Base-by-base conservation (phyloP, 2,329 filamentous ascomycete species). In the Beauveria caledonica region DNA sequence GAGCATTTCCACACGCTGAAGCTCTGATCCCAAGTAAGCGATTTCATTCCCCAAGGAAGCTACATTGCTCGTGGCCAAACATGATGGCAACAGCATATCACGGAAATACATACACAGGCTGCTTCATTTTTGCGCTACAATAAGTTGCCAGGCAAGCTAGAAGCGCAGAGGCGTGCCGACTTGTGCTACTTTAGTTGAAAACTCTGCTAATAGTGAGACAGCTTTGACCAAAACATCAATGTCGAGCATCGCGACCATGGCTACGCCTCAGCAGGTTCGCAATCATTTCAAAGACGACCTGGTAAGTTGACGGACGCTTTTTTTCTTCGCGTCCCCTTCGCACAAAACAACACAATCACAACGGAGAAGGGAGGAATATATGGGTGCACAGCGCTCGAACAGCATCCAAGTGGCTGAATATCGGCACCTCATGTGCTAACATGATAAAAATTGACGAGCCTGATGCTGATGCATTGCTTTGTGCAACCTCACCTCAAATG, bases 231-330 rank as follows among this genome's bases (percentile, higher is more conserved):
- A 17, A 19, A 53, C 15, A 15, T 50, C 54, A 21, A 55, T 64
- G 57, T 60, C 62, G 55, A 68, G 67, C 64, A 70, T 66, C 55
- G 64, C 66, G 62, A 68, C 56, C 46, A 71, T 71, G 69, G 70
- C 69, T 50, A 66, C 67, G 44, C 63, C 68, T 61, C 66, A 68
- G 60, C 69, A 71, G 56, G 60, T 69, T 56, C 58, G 66, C 54
- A 62, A 65, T 53, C 66, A 67, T 59, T 71, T 67, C 65, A 73
- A 72, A 64, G 68, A 72, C 42, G 70, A 68, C 62, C 54, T 65
- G 60, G 71, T 73, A 68, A 68, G 71, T 68, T 55, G 19, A 23
- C n/a, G 33, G n/a, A 42, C 48, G 29, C 56, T 56, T 57, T 58
- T 63, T 49, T 54, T 25, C 63, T 36, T 53, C 56, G 49, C 23